Evolutionary conservation across 257 asterid species (phyloP), one percentile per base, ranked within the genome.

Genomic region (Echium plantagineum): DNA sequence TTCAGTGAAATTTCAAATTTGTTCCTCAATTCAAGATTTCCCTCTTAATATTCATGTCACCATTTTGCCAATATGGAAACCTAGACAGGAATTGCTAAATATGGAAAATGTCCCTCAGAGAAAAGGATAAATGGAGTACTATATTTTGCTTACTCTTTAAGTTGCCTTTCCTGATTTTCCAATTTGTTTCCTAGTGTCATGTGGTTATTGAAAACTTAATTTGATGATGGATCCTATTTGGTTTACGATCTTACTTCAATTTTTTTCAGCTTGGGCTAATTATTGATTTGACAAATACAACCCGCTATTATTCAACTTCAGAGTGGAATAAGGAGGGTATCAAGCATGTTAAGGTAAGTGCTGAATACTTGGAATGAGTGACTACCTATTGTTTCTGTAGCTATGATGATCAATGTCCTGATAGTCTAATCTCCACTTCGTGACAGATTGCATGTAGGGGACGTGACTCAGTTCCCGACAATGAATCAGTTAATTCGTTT

Each of bases 391-490:
- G 16, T 66, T 21, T 19, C 58, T 17, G 48, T 1, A 9, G 21
- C 38, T 24, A 12, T 22, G 28, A 18, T 28, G 18, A 19, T 21
- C 49, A 13, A 59, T 28, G 30, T 53, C 21, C 26, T 30, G 32
- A 53, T 17, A 52, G 17, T 38, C 38, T 24, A 49, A 42, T 35
- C 15, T 47, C 24, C 21, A 54, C 48, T 42, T 65, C 64, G 55
- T 62, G 60, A 66, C 70, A 93, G 99, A 86, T 93, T 78, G 83
- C 86, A 48, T 93, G 99, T 83, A 93, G 77, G 81, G 99, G 99
- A 58, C 97, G 96, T 64, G 96, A 86, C 83, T 84, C 99, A 59
- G 95, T 85, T 62, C 99, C 99, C 16, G 97, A 93, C 69, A 89
- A 78, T 52, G 96, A 86, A 76, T 75, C 81, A 42, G 99, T 93